phyloP scores from a whole-genome alignment of 2,329 filamentous ascomycete species.

The Tetracladium maxilliforme region DNA sequence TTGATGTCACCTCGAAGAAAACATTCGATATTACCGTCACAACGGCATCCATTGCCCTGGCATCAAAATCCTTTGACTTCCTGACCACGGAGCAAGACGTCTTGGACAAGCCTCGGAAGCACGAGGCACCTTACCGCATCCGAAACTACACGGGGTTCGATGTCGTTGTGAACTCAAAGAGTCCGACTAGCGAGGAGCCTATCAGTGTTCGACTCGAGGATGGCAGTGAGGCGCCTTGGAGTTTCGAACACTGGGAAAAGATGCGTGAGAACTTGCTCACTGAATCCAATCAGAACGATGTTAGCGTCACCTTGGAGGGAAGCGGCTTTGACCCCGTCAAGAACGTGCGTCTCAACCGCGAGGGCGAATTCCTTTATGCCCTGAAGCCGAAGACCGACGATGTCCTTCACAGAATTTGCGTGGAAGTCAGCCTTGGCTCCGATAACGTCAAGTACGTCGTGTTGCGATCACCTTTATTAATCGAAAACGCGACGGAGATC shows the following conservation, averaged over 20 bases:
- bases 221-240: constrained; percentile 85
- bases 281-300: constrained; percentile 65
- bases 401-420: constrained; percentile 75
- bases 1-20: constrained; percentile 81
- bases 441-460: constrained; percentile 99
- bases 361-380: constrained; percentile 84
- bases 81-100: constrained; percentile 81
- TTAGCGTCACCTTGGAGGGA: constrained; percentile 74
- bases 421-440: constrained; percentile 77
- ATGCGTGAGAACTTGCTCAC: constrained; percentile 86
- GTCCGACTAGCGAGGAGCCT: constrained; percentile 41
- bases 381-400: constrained; percentile 77
- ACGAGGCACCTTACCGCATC: constrained; percentile 84
- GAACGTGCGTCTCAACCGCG: constrained; percentile 80
- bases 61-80: constrained; percentile 86
- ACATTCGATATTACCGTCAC: constrained; percentile 86
- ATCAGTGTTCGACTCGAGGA: constrained; percentile 68
- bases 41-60: constrained; percentile 82
- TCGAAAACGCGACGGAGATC: constrained; percentile 95
- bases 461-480: constrained; percentile 74
- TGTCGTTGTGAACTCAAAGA: constrained; percentile 69
- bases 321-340: constrained; percentile 88
- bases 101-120: constrained; percentile 79
- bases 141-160: constrained; percentile 94
- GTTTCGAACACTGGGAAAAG: constrained; percentile 91